Conservation (phyloP, 2,329 filamentous ascomycete species). For the Orbilia ellipsospora region DNA sequence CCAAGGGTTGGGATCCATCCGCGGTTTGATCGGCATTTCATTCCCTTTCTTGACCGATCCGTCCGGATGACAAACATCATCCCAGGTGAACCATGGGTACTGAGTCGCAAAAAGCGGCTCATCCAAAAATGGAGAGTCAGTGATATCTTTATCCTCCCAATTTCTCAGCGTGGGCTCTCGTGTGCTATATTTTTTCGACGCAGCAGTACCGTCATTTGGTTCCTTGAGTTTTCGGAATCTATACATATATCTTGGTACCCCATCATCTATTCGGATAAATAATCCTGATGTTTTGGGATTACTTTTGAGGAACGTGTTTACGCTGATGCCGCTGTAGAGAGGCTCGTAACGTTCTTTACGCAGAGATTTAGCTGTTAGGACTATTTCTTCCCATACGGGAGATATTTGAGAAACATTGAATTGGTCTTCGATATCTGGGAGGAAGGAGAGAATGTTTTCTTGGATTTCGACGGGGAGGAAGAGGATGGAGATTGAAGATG, state of each 20-base stretch:
- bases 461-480: slow-evolving; percentile 11
- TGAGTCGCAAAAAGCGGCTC: background rate
- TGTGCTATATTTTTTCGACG: background rate
- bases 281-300: background rate
- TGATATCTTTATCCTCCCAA: background rate
- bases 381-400: slow-evolving; percentile 8
- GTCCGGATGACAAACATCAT: background rate
- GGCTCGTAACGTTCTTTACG: background rate
- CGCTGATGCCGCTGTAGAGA: slow-evolving; percentile 1
- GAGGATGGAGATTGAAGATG: background rate
- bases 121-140: background rate
- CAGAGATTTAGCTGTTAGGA: background rate
- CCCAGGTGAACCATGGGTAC: background rate
- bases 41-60: background rate
- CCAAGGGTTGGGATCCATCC: background rate
- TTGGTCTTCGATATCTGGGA: slow-evolving; percentile 6
- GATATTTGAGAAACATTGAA: background rate
- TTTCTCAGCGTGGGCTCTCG: background rate
- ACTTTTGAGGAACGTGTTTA: background rate
- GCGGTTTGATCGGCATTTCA: background rate
- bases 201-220: background rate
- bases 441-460: background rate
- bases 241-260: background rate
- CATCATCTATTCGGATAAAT: background rate
- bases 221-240: background rate